phyloP scores from a whole-genome alignment of 805 yeast species.

The Saccharomycopsis guyanensis region DNA sequence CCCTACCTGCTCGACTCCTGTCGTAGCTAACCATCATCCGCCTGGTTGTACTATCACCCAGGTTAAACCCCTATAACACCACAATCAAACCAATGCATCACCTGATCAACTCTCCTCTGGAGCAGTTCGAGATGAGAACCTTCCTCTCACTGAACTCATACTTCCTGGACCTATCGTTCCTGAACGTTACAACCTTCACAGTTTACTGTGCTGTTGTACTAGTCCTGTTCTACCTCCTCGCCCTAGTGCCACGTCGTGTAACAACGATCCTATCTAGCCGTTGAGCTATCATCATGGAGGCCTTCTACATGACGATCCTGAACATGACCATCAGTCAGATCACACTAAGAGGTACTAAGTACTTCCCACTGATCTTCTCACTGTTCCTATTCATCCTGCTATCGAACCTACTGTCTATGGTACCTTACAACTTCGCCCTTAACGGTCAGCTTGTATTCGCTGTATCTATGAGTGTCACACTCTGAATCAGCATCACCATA shows the following conservation, averaged over 20 bases:
- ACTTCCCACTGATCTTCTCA: conserved; percentile 23
- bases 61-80: neutral
- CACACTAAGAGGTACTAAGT: conserved; percentile 22
- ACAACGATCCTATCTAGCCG: conserved; percentile 23
- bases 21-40: neutral
- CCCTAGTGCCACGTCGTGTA: too few relatives aligned
- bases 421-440: conserved; percentile 24
- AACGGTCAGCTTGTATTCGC: conserved; percentile 24
- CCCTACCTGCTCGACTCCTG: conserved; percentile 1
- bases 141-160: conserved; percentile 22
- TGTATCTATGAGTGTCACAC: conserved; percentile 21
- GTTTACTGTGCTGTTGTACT: conserved; percentile 23
- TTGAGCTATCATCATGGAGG: conserved; percentile 23
- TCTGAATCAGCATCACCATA: conserved; percentile 23
- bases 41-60: neutral
- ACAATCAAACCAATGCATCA: conserved; percentile 9
- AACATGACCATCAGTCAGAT: conserved; percentile 24
- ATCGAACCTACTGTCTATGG: conserved; percentile 24
- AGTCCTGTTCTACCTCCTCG: conserved; percentile 19
- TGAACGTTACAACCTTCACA: conserved; percentile 23
- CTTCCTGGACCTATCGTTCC: conserved; percentile 22
- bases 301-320: conserved; percentile 24
- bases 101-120: conserved; percentile 23
- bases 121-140: conserved; percentile 23
- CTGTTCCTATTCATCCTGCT: conserved; percentile 23